Evolutionary conservation across 1,139 yeast species (phyloP), one percentile per base, ranked within the genome.

Genomic region (Protomyces inundatus): DNA sequence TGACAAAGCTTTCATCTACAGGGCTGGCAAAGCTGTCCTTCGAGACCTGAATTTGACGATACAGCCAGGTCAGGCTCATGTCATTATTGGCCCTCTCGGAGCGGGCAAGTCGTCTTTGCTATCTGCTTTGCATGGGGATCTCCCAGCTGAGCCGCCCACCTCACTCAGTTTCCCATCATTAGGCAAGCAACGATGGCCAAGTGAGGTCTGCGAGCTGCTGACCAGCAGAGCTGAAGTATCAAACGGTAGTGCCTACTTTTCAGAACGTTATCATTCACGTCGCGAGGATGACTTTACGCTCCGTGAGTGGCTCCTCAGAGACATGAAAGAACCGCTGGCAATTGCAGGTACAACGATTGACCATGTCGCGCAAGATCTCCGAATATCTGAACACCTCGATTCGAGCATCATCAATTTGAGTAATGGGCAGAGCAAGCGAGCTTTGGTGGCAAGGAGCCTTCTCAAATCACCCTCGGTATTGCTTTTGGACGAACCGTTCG

Each of bases 401-500:
- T 81, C 89, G 67, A 61, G 96, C 90, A 83, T 89, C 55, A 89
- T 89, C 73, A 88, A 95, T 0, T 78, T 93, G 58, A 88, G 96
- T 74, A 93, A 93, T 73, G 98, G 98, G 0, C 98, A 93, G 74
- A 84, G 88, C 74, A 80, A 98, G 69, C 79, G 98, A 58, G 96
- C 97, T 0, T 79, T 97, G 67, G 77, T 93, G 37, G 98, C 97
- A 0, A 81, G 82, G 67, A 83, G 91, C 0, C 72, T 93, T 61
- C 80, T 90, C 61, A 77, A 79, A 63, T 77, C 82, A 57, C 97
- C 97, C 0, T 78, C 79, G 51, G 70, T 90, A 34, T 76, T 90
- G 65, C 73, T 91, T 9, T 80, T 93, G 16, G 98, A 93, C 73
- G 98, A 93, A 70, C 97, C 97, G 6, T 90, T 51, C 61, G 69